Evolutionary conservation across 805 yeast species (phyloP), one percentile per base, ranked within the genome.

Genomic region (Millerago galiae): DNA sequence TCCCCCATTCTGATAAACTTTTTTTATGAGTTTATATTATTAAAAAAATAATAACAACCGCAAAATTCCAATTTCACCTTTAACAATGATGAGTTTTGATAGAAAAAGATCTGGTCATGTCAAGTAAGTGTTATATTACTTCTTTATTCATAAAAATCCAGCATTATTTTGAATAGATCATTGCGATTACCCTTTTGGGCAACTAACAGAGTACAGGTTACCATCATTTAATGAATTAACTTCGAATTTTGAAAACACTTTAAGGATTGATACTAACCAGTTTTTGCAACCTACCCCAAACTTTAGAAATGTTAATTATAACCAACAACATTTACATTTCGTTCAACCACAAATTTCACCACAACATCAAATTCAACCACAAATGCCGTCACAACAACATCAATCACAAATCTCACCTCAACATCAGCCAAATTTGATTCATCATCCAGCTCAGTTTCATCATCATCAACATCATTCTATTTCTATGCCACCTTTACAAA

Each of bases 201-300:
- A 34, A 50, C 54, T 50, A 51, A 54, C 51, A 33, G 3, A 9
- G 7, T 16, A 16, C 18, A 55, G 60, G 27, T 52, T 56, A 0
- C 60, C 60, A 9, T 55, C 60, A 5, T 56, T 56, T 34, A 50
- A 38, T 30, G 53, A 50, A 25, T 41, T 56, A 7, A 55, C 60
- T 2, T 42, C 51, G 3, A 46, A 42, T n/a, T 41, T 56, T 44
- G 26, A 41, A 30, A 25, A 34, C 17, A 21, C 37, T 2, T 15
- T 35, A 14, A 11, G n/a, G 32, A 16, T 42, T 8, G 9, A 29
- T n/a, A 21, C 24, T 5, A n/a, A n/a, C n/a, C 24, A 21, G 7
- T 21, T 21, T 7, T 5, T 21, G 7, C 24, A 21, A 7, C 24
- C 24, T 21, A 7, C 24, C 7, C 24, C 24, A 21, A 21, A 21